Evolutionary conservation across 2,329 filamentous ascomycete genomes (phyloP), one percentile per base, ranked within the genome.

Genomic region (Phoma herbarum): DNA sequence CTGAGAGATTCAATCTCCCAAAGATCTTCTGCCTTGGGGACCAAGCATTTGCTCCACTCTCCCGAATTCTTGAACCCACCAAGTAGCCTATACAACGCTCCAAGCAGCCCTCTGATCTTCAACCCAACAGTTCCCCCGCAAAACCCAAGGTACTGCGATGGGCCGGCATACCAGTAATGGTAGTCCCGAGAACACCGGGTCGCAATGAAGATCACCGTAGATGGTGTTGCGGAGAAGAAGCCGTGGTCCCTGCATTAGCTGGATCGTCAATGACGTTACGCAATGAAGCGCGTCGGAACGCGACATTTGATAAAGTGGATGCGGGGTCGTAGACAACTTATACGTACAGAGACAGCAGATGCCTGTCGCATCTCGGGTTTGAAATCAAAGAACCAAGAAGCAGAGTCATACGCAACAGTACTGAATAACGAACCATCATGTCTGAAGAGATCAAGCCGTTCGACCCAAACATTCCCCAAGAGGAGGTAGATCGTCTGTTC

Each of bases 401-500:
- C 11, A 22, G 11, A 28, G 11, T 14, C 20, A 16, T 7, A 16
- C 11, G 10, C 11, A 41, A 23, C 37, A 23, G 4, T 4, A 22
- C 10, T 22, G 10, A 41, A 5, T 3, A 22, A 2, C 20, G 10
- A 41, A 14, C 3, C 2, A 48, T 14, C 28, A 68, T 67, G 62
- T 31, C 62, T 11, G 51, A 71, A 25, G 70, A 71, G 22, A 70
- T 77, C 59, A 73, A 59, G 4, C 68, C 72, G 0, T 78, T 78
- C 62, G 67, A 72, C 18, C 69, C 75, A 10, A 67, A 54, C n/a
- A 72, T 79, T 43, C 65, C 74, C 1, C 54, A 71, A 41, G 65
- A 70, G 16, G 76, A 79, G 52, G 71, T 78, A 26, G 67, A 77
- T 29, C 65, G 76, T 7, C 65, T 78, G 9, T 73, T 75, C 43